Percentiles rank a stretch among this genome's conserved stretches.
phyloP scores from a whole-genome alignment of 352 stramenopile species.

The Globisporangium echinulatum region DNA sequence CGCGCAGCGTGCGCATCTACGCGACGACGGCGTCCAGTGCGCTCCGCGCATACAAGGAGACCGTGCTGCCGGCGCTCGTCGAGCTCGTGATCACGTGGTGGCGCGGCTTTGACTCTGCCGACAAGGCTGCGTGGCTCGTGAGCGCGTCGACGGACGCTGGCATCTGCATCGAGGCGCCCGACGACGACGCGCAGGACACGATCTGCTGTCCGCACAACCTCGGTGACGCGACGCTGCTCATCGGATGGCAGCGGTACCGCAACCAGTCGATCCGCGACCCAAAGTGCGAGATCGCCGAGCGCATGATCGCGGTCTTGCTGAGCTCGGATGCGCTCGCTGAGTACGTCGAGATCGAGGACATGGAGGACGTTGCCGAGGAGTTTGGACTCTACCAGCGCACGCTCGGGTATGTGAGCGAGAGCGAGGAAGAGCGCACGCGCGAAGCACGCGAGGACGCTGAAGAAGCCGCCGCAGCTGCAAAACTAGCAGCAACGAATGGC shows the following conservation, averaged over 20 bases:
- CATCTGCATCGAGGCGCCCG: constrained; percentile 8
- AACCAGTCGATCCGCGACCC: constrained; percentile 6
- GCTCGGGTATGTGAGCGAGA: constrained; percentile 3
- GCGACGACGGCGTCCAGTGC: not conserved
- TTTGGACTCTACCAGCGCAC: constrained; percentile 8
- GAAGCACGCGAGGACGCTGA: not conserved
- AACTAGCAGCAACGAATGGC: not conserved
- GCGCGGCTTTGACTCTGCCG: not conserved
- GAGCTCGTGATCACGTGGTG: constrained; percentile 5
- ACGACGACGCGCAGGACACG: constrained; percentile 9
- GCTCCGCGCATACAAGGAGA: not conserved
- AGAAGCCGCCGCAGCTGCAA: not conserved
- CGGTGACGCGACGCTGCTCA: constrained; percentile 6
- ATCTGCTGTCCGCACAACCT: constrained; percentile 7
- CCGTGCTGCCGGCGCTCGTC: constrained; percentile 2
- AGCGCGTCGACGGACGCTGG: not conserved
- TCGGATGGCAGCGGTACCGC: constrained; percentile 10
- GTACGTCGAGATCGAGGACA: constrained; percentile 7
- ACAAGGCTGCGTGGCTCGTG: constrained; percentile 3
- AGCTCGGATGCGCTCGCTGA: not conserved
- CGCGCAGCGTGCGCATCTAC: not conserved
- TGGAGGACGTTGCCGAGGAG: constrained; percentile 9
- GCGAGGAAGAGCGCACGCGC: not conserved
- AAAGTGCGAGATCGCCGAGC: constrained; percentile 10
- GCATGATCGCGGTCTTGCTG: constrained; percentile 2